A percentile compares a stretch with the other conserved stretches of the same genome.
Evolutionary conservation across 2,329 filamentous ascomycete species (phyloP).

Genomic region (Apiospora koreana): DNA sequence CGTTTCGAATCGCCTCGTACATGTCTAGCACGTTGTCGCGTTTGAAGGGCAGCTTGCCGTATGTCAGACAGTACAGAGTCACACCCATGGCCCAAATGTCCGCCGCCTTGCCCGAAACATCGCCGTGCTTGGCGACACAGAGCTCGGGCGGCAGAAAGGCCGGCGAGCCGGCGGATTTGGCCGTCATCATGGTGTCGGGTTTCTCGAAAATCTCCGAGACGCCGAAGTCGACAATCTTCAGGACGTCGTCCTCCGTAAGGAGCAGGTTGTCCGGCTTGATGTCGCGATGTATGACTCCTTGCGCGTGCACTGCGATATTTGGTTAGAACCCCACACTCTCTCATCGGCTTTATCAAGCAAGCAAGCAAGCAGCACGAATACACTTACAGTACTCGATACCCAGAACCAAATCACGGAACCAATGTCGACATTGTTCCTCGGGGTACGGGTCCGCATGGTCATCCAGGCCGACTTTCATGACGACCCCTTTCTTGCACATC

Average conservation of each 20-base stretch:
- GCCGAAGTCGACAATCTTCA: slow-evolving; percentile 98
- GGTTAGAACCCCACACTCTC: slow-evolving; percentile 17
- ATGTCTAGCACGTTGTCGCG: slow-evolving; percentile 78
- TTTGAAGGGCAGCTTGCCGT: slow-evolving; percentile 86
- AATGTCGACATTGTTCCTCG: slow-evolving; percentile 79
- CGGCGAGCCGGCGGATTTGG: slow-evolving; percentile 91
- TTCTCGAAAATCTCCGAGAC: slow-evolving; percentile 99
- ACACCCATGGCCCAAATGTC: slow-evolving; percentile 99
- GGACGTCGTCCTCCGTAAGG: slow-evolving; percentile 84
- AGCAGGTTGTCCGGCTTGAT: slow-evolving; percentile 98
- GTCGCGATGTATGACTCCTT: slow-evolving; percentile 92
- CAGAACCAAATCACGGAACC: slow-evolving; percentile 92
- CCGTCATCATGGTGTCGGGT: slow-evolving; percentile 78
- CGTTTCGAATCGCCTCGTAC: slow-evolving; percentile 82
- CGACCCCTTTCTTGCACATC: slow-evolving; percentile 97
- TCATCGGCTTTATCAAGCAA: background rate
- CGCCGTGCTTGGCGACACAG: slow-evolving; percentile 81
- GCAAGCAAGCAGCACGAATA: background rate
- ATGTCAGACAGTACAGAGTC: slow-evolving; percentile 88
- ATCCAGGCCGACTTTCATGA: slow-evolving; percentile 93
- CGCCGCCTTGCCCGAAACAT: slow-evolving; percentile 84
- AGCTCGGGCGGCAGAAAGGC: slow-evolving; percentile 94
- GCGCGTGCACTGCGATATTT: slow-evolving; percentile 72
- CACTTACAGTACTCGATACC: slow-evolving; percentile 87
- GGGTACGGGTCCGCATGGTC: slow-evolving; percentile 80